phyloP scores from a whole-genome alignment of 805 yeast genomes.

The Candida bentonensis region DNA sequence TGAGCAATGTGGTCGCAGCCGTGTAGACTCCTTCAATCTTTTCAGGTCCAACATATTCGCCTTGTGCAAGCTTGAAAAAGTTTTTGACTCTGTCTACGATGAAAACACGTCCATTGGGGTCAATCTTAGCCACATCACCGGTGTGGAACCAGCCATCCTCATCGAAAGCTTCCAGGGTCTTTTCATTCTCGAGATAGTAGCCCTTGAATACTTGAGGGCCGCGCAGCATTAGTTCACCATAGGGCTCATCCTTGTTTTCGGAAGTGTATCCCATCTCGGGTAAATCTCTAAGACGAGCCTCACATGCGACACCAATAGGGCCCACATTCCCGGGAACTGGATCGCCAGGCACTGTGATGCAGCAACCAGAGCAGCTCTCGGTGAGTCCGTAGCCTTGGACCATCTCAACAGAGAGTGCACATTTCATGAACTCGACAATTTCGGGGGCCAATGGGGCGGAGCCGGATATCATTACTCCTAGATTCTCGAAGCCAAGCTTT shows the following conservation, averaged over 20 bases:
- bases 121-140: constrained; percentile 24
- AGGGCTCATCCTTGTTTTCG: constrained; percentile 26
- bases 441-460: constrained; percentile 60
- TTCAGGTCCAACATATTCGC: constrained; percentile 64
- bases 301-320: constrained; percentile 39
- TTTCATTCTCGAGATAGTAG: constrained; percentile 43
- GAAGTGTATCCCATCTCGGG: constrained; percentile 47
- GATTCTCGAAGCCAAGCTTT: constrained; percentile 35
- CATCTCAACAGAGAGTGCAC: constrained; percentile 40
- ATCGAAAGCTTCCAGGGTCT: constrained; percentile 38
- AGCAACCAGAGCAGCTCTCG: constrained; percentile 56
- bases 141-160: constrained; percentile 28
- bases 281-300: constrained; percentile 46
- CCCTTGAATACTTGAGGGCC: constrained; percentile 49
- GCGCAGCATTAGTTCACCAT: constrained; percentile 49
- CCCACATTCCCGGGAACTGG: constrained; percentile 43
- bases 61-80: constrained; percentile 56
- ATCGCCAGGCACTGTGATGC: constrained; percentile 28
- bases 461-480: constrained; percentile 33
- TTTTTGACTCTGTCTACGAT: constrained; percentile 48
- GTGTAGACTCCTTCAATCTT: constrained; percentile 54
- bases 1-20: constrained; percentile 34
- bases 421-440: constrained; percentile 46
- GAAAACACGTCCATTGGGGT: constrained; percentile 21
- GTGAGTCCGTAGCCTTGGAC: constrained; percentile 65